Conservation (phyloP, 179 eudicot species). For the Carnegiea gigantea region DNA sequence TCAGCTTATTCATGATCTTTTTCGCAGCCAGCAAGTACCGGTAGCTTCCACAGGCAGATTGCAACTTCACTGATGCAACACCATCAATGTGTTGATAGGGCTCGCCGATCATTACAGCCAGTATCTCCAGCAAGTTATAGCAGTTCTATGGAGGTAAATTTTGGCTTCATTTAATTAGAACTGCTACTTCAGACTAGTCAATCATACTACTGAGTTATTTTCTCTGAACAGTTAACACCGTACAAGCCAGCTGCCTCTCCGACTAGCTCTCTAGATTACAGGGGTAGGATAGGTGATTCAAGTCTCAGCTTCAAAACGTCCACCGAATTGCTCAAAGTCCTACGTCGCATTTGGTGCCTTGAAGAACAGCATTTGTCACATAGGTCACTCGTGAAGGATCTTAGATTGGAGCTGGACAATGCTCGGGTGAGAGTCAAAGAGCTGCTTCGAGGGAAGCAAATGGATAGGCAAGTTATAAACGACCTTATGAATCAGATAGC, state of each 20-base stretch:
- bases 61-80: constrained; percentile 1
- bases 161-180: not conserved
- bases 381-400: constrained; percentile 55
- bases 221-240: constrained; percentile 51
- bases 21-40: not conserved
- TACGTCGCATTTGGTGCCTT: constrained; percentile 88
- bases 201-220: not conserved
- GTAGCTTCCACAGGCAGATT: constrained; percentile 10
- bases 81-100: constrained; percentile 55
- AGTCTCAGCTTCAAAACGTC: constrained; percentile 77
- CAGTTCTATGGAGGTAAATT: constrained; percentile 87
- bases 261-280: constrained; percentile 66
- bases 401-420: constrained; percentile 62
- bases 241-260: constrained; percentile 77
- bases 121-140: constrained; percentile 82
- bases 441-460: constrained; percentile 64
- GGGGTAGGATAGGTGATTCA: constrained; percentile 53
- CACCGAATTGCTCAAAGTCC: constrained; percentile 79
- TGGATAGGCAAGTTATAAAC: constrained; percentile 64
- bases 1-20: not conserved
- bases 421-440: constrained; percentile 62
- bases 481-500: constrained; percentile 70
- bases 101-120: constrained; percentile 57
- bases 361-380: constrained; percentile 92
- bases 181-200: not conserved